phyloP scores from a whole-genome alignment of 495 filamentous ascomycete genomes.

The Articulospora tetracladia region DNA sequence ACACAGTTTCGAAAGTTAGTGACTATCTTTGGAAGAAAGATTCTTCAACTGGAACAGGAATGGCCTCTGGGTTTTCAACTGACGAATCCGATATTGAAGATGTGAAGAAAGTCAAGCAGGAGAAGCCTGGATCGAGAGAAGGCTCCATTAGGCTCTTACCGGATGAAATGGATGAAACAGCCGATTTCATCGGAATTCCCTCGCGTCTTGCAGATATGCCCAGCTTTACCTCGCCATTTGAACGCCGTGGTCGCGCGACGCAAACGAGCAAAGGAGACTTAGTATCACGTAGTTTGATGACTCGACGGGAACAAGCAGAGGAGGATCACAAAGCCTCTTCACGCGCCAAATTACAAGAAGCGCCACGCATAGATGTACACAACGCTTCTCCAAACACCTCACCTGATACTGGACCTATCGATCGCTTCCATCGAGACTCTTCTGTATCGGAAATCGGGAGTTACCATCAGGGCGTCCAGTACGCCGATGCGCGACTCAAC shows the following conservation, averaged over 20 bases:
- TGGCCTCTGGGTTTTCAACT: conserved; percentile 33
- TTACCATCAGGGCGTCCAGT: conserved; percentile 17
- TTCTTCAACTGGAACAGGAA: conserved; percentile 24
- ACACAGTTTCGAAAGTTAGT: conserved; percentile 54
- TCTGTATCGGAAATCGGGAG: conserved; percentile 25
- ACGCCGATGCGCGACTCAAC: conserved; percentile 32
- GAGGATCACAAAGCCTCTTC: conserved; percentile 30
- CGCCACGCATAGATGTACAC: conserved; percentile 59
- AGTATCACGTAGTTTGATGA: neutral
- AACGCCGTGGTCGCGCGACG: conserved; percentile 32
- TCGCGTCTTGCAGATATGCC: conserved; percentile 43
- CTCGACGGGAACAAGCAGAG: neutral
- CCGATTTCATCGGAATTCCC: conserved; percentile 33
- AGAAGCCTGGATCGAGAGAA: conserved; percentile 27
- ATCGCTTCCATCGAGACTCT: conserved; percentile 17
- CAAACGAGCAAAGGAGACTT: conserved; percentile 7
- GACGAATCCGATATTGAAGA: conserved; percentile 42
- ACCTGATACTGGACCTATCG: conserved; percentile 11
- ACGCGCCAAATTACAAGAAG: conserved; percentile 46
- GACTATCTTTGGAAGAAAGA: conserved; percentile 53
- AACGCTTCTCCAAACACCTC: conserved; percentile 40
- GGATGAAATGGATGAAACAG: conserved; percentile 35
- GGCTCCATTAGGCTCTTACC: conserved; percentile 3
- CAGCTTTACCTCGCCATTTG: conserved; percentile 44
- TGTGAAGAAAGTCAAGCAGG: conserved; percentile 27